A percentile compares a stretch with the other conserved stretches of the same genome.
Conservation (phyloP, 805 yeast species). For the Isabelozyma gotoi region DNA sequence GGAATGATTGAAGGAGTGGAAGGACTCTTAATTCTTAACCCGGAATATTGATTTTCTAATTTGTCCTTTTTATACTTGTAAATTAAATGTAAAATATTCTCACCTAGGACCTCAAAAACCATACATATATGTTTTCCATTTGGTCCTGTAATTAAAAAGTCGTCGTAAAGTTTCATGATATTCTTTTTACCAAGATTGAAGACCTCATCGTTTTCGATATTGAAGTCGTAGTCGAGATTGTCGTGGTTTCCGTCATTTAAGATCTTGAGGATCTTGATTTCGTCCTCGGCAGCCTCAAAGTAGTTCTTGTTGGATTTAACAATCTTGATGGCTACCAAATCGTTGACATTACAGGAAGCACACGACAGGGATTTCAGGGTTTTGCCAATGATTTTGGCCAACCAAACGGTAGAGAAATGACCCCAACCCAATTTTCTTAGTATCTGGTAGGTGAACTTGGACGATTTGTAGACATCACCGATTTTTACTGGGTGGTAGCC, state of each 20-base stretch:
- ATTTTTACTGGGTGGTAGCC: constrained; percentile 65
- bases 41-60: constrained; percentile 1
- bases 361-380: neutral
- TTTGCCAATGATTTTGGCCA: constrained; percentile 41
- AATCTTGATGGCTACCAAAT: constrained; percentile 62
- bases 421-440: constrained; percentile 70
- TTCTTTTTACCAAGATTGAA: constrained; percentile 48
- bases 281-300: constrained; percentile 65
- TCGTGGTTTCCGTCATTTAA: constrained; percentile 19
- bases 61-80: constrained; percentile 39
- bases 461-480: constrained; percentile 52
- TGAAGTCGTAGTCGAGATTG: constrained; percentile 6
- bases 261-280: constrained; percentile 49
- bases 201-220: constrained; percentile 6
- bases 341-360: constrained; percentile 11
- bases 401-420: constrained; percentile 72
- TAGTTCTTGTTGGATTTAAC: constrained; percentile 55
- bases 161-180: constrained; percentile 53
- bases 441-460: constrained; percentile 39
- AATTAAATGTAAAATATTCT: constrained; percentile 52
- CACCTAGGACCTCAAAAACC: constrained; percentile 67
- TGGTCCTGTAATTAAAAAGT: constrained; percentile 58
- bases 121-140: constrained; percentile 65
- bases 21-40: neutral
- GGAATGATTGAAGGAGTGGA: constrained; percentile 34